Base-by-base conservation (phyloP, 257 asterid genomes). In the Salvia rosmarinus region DNA sequence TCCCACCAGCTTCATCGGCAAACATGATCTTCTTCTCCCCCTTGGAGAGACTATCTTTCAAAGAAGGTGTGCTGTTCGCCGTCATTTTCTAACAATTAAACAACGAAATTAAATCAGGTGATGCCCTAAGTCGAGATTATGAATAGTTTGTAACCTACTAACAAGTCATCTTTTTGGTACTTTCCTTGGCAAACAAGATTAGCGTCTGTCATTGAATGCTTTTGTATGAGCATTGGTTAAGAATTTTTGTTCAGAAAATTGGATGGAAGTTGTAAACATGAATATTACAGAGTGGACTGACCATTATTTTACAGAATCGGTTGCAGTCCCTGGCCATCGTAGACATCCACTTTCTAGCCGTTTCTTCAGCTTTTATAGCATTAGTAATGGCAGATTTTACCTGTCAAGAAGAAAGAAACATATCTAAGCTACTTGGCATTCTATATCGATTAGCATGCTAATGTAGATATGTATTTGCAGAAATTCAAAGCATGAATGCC, bases 301-400 rank as follows among this genome's bases (percentile, higher is more conserved):
- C 98, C 96, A 89, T 94, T 84, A 94, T 86, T 79, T 88, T 94
- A 70, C 98, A 94, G 75, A 94, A 90, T 17, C 98, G 91, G 79
- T 78, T 89, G 91, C 97, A 93, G 82, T 93, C 96, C 80, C 98
- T 89, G 20, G 91, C 43, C 94, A 90, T 93, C 74, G 84, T 68
- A 20, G 94, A 87, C 75, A 93, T 64, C 92, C 89, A 93, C 85
- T 82, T 91, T 79, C 55, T 82, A 20, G 94, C 87, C 12, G 75
- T 79, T 75, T 89, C 97, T 80, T 90, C 98, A 0, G 78, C 87
- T 77, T 76, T 87, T 9, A 81, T 71, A 19, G 96, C 95, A 74
- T 70, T 79, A 19, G 74, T 72, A 59, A 93, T 85, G 68, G 86
- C 94, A 32, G 68, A 77, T 83, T 77, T 91, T 49, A 94, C 95